Conservation (phyloP, 164 flowering plant species). For the Umbellularia californica region DNA sequence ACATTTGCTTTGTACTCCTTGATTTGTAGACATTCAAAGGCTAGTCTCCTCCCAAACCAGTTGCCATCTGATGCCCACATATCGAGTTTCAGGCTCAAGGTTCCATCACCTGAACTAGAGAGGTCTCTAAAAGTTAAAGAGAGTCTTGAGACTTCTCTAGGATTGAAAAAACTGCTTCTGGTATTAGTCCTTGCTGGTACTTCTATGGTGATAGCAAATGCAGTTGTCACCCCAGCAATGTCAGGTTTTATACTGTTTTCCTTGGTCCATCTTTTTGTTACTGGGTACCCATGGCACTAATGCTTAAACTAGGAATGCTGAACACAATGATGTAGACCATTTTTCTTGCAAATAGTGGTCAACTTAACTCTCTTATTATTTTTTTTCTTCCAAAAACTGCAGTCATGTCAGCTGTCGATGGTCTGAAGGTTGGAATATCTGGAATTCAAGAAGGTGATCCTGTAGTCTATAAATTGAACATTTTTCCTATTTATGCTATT, state of each 20-base stretch:
- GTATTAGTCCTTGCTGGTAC: slow-evolving; percentile 92
- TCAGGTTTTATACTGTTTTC: slow-evolving; percentile 57
- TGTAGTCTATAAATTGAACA: background rate
- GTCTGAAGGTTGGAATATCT: slow-evolving; percentile 76
- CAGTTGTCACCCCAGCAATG: slow-evolving; percentile 98
- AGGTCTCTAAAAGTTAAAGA: slow-evolving; percentile 94
- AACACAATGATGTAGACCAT: background rate
- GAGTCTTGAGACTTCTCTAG: slow-evolving; percentile 70
- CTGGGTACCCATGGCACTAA: background rate
- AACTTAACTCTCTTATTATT: background rate
- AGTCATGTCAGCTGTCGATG: slow-evolving; percentile 95
- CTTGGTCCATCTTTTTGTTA: background rate
- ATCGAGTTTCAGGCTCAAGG: slow-evolving; percentile 96
- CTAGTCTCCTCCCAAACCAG: slow-evolving; percentile 97
- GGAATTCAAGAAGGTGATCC: slow-evolving; percentile 64
- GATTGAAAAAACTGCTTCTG: slow-evolving; percentile 77
- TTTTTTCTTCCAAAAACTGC: slow-evolving; percentile 24
- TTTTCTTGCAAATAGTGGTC: background rate
- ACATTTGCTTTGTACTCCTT: slow-evolving; percentile 97
- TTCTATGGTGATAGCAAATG: slow-evolving; percentile 95
- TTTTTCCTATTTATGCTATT: too few species aligned
- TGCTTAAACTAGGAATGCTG: background rate
- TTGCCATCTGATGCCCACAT: slow-evolving; percentile 97
- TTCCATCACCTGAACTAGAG: slow-evolving; percentile 97
- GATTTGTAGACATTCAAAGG: slow-evolving; percentile 96